These are phyloP conservation scores for Rhodotorula babjevae DNA, from an alignment of 768 basidiomycete genomes.

Conservation along the genomic window DNA sequence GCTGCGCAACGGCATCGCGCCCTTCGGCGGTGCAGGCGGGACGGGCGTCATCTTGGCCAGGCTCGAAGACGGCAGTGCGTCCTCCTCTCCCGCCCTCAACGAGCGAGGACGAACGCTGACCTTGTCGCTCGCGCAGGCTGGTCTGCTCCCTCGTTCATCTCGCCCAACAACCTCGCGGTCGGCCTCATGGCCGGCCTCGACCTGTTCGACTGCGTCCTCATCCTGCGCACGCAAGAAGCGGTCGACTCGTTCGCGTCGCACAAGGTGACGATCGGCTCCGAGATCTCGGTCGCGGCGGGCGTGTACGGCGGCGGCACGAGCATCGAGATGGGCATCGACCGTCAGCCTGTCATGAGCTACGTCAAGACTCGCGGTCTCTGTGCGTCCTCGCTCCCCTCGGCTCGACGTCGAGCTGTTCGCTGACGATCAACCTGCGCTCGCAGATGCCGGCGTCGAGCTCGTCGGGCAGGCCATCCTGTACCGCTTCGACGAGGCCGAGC, in stretches of 20 bases:
- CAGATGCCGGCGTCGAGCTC: conserved; percentile 41
- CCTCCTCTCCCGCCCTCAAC: background rate
- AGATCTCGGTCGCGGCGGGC: conserved; percentile 41
- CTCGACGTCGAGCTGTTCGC: no score
- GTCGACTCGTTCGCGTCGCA: conserved; percentile 41
- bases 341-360: conserved; percentile 40
- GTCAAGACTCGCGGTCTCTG: conserved; percentile 35
- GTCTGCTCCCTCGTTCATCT: conserved; percentile 42
- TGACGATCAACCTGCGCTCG: no score
- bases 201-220: conserved; percentile 39
- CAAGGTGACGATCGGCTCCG: conserved; percentile 40
- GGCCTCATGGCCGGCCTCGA: conserved; percentile 41
- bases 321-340: conserved; percentile 34
- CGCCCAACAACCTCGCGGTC: conserved; percentile 40
- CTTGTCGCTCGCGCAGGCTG: conserved; percentile 19
- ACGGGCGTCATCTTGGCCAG: conserved; percentile 17
- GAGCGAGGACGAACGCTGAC: background rate
- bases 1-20: conserved; percentile 37
- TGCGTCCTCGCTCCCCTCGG: no score
- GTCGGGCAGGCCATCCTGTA: conserved; percentile 33
- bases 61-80: conserved; percentile 30
- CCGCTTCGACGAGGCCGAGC: conserved; percentile 34
- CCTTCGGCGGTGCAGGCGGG: conserved; percentile 10
- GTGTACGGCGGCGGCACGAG: conserved; percentile 40
- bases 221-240: conserved; percentile 38